Base-by-base conservation (phyloP, 805 yeast species). In the Helenozyma baotianmanensis region DNA sequence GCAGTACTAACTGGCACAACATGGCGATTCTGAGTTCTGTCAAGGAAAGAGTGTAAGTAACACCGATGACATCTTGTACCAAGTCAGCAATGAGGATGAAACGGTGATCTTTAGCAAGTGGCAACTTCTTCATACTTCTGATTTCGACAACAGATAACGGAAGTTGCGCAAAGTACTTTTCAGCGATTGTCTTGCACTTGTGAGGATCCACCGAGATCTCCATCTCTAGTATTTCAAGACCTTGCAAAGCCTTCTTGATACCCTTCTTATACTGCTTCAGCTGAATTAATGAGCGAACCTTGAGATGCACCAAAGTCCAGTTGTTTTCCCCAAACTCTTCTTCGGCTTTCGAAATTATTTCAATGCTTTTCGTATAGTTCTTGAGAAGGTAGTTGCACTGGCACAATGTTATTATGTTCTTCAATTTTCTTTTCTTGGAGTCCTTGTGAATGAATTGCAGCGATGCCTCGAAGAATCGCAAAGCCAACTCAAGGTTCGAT, bases 111-210 rank as follows among this genome's bases (percentile, higher is more conserved):
- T 56, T 51, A 6, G 56, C 45, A 2, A 34, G 32, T 1, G 47
- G 47, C 6, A 52, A 27, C 2, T 46, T 31, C 2, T 39, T 45
- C 28, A 72, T 41, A 3, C 46, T 44, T 17, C 67, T 39, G 8
- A 71, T 64, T 29, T 68, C 70, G 6, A 55, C 43, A 6, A 61
- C 47, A 3, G 73, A 61, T 15, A 60, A 34, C 2, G 76, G 75
- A 1, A 70, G 44, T 27, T 53, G 56, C 2, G 51, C 47, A 12
- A 40, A 29, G 16, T 61, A 39, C 13, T 39, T 47, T 4, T 45
- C 43, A 6, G 48, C 40, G 24, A 56, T 44, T 7, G 35, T 36
- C 6, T 32, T 32, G 27, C 54, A 49, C 40, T 58, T 50, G 2
- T 38, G 47, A 6, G 51, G 53, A 30, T 57, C 62, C 9, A 29